Conservation (phyloP, 2,329 filamentous ascomycete species). For the Calonectria leucothoes region DNA sequence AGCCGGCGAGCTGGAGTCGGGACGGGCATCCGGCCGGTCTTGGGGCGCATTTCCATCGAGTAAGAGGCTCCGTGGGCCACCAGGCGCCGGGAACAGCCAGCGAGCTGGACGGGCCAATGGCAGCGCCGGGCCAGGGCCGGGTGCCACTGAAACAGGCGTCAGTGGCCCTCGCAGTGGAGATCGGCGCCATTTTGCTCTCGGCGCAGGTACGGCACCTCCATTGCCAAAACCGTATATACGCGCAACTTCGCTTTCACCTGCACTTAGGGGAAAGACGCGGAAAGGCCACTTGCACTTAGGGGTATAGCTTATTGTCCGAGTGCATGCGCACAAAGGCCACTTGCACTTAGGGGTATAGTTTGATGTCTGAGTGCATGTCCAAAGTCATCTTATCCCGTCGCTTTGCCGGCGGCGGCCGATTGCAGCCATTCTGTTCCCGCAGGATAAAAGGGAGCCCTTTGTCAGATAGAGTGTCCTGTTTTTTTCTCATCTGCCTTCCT, state of each 20-base stretch:
- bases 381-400: slow-evolving; percentile 12
- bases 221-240: slow-evolving; percentile 7
- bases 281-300: slow-evolving; percentile 14
- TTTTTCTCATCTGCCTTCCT: slow-evolving; percentile 1
- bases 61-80: slow-evolving; percentile 1
- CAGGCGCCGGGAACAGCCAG: background rate
- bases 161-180: slow-evolving; percentile 2
- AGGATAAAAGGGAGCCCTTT: slow-evolving; percentile 19
- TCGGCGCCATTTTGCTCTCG: slow-evolving; percentile 10
- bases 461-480: slow-evolving; percentile 32
- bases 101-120: background rate
- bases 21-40: background rate
- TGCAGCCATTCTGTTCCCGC: slow-evolving; percentile 33
- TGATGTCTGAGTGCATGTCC: slow-evolving; percentile 4
- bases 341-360: slow-evolving; percentile 15
- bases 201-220: slow-evolving; percentile 6
- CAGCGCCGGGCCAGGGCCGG: background rate
- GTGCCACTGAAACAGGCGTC: background rate
- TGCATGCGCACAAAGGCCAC: slow-evolving; percentile 25
- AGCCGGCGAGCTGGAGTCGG: background rate
- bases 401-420: slow-evolving; percentile 38
- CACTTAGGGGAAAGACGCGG: slow-evolving; percentile 15
- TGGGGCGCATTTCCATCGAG: background rate
- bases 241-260: slow-evolving; percentile 16
- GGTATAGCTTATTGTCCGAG: slow-evolving; percentile 13